These are phyloP conservation scores for Thermothelomyces thermophilus DNA, from an alignment of 2,329 filamentous ascomycete species.

Conservation along the genomic window DNA sequence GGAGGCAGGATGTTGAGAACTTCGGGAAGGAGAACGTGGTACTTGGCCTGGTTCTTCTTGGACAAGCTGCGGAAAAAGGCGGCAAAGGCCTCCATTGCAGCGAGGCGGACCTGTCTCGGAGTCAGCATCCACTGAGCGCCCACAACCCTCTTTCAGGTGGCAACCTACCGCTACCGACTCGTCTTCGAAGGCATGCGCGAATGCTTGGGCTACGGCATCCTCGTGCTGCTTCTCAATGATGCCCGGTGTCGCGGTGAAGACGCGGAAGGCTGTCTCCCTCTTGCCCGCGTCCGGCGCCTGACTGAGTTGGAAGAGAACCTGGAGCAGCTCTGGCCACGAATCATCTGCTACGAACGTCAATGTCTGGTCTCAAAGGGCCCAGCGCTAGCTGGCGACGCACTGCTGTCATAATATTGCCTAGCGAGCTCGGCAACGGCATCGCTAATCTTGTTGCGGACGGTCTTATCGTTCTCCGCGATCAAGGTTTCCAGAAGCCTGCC, in stretches of 20 bases:
- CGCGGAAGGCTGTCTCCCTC: conserved; percentile 87
- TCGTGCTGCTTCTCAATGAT: conserved; percentile 97
- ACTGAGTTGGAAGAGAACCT: conserved; percentile 80
- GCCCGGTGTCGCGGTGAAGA: conserved; percentile 89
- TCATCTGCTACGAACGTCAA: conserved; percentile 50
- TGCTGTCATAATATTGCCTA: conserved; percentile 86
- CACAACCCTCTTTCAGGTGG: background rate
- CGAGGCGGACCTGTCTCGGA: conserved; percentile 65
- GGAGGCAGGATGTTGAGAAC: conserved; percentile 92
- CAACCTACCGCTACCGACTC: conserved; percentile 64
- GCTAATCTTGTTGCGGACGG: conserved; percentile 88
- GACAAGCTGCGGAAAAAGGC: conserved; percentile 87
- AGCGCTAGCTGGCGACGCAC: conserved; percentile 45
- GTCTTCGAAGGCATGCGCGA: conserved; percentile 88
- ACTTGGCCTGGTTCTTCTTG: conserved; percentile 85
- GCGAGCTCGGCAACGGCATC: conserved; percentile 96
- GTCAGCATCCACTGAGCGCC: background rate
- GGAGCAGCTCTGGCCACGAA: conserved; percentile 83
- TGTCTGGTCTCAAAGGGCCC: background rate
- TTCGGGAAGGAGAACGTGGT: conserved; percentile 78
- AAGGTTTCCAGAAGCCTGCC: conserved; percentile 76
- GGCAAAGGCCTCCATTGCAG: conserved; percentile 94
- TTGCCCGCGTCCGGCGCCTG: conserved; percentile 76
- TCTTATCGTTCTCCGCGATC: conserved; percentile 62
- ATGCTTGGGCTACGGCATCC: conserved; percentile 79